Conservation (phyloP, 2,329 filamentous ascomycete species). For the Metarhizium sp. region DNA sequence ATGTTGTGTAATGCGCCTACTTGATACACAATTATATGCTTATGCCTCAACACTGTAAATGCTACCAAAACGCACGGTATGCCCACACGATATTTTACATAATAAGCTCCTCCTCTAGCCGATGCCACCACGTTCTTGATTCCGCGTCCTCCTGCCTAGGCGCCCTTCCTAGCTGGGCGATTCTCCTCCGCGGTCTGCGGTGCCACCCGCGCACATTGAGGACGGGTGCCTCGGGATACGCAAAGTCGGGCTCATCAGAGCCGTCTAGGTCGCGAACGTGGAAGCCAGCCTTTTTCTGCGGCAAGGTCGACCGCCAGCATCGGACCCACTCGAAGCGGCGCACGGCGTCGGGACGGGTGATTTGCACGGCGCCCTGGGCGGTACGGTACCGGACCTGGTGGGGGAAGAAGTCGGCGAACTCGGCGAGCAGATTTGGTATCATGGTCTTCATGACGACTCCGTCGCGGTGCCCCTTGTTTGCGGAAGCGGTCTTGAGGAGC, state of each 20-base stretch:
- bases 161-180: slow-evolving; percentile 9
- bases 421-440: slow-evolving; percentile 22
- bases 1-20: background rate
- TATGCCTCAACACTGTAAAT: background rate
- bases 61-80: background rate
- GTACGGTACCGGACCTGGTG: slow-evolving; percentile 22
- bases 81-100: slow-evolving; percentile 10
- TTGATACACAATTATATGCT: background rate
- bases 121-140: slow-evolving; percentile 18
- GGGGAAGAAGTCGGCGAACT: slow-evolving; percentile 25
- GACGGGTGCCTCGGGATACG: slow-evolving; percentile 13
- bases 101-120: slow-evolving; percentile 20
- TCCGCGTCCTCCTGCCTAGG: slow-evolving; percentile 10
- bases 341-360: slow-evolving; percentile 14
- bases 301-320: slow-evolving; percentile 16
- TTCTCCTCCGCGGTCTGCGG: slow-evolving; percentile 14
- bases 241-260: slow-evolving; percentile 10
- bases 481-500: slow-evolving; percentile 17
- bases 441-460: slow-evolving; percentile 10
- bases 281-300: slow-evolving; percentile 13
- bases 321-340: slow-evolving; percentile 14
- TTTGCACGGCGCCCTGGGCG: slow-evolving; percentile 18
- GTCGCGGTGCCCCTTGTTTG: slow-evolving; percentile 12
- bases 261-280: slow-evolving; percentile 7
- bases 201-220: slow-evolving; percentile 16